Base-by-base conservation (phyloP, 2,329 filamentous ascomycete genomes). In the Immersiporthe knoxdaviesiana region DNA sequence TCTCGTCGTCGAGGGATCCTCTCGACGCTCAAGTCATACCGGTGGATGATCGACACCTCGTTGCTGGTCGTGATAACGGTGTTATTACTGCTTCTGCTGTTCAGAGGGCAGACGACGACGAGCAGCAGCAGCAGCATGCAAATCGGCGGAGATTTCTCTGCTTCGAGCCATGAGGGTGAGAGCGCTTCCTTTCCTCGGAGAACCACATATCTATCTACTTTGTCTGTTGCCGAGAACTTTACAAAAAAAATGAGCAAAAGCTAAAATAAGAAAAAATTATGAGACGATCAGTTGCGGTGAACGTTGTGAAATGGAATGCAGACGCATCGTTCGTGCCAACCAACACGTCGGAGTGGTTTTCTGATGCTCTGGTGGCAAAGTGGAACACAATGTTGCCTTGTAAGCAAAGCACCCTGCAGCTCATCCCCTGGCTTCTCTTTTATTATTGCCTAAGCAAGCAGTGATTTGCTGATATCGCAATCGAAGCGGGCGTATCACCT, bases 331-430 rank as follows among this genome's bases (percentile, higher is more conserved):
- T 80, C 67, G 79, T 79, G 27, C 81, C 81, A 3, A 77, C 78
- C 16, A 77, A 79, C 59, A 77, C 78, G 3, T 75, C 78, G 11
- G 79, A 79, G n/a, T 82, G 81, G 71, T 80, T 80, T 62, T 75
- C 74, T 32, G 73, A 80, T n/a, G 71, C 79, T 44, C 77, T 79
- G 0, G 70, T 81, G 39, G 75, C 73, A 6, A 76, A 74, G 59
- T 82, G 81, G 81, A 81, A 80, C 65, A 76, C 78, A 8, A 65
- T 83, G 12, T 77, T 83, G 78, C 81, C 81, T 6, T 72, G 79
- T 81, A 74, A 62, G 77, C 52, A 39, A 39, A 12, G 1, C 39
- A 2, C 16, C 16, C 4, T 27, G n/a, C n/a, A n/a, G n/a, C n/a
- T n/a, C n/a, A n/a, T n/a, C n/a, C 50, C 12, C 24, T 56, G 52